These are phyloP conservation scores for Ogataea methanolica DNA, from an alignment of 805 yeast species.

Conservation along the genomic window DNA sequence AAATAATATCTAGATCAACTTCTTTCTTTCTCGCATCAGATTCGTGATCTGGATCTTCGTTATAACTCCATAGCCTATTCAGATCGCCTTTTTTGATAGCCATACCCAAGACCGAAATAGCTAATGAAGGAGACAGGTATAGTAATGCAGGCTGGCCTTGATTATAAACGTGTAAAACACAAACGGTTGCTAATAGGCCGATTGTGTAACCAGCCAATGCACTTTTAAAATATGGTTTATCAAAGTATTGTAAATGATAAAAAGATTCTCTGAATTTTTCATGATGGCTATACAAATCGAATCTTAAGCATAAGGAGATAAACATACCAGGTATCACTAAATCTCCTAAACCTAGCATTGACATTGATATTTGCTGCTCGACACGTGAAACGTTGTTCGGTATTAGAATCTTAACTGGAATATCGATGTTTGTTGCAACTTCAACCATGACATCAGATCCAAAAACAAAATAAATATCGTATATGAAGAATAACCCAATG, in stretches of 20 bases:
- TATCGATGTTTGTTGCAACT: constrained; percentile 51
- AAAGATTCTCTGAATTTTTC: constrained; percentile 28
- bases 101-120: constrained; percentile 28
- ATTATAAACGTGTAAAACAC: constrained; percentile 33
- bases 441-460: constrained; percentile 56
- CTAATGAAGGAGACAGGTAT: constrained; percentile 51
- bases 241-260: constrained; percentile 35
- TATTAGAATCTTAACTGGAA: constrained; percentile 48
- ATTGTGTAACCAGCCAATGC: constrained; percentile 43
- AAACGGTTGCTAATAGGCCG: constrained; percentile 42
- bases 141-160: constrained; percentile 66
- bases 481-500: constrained; percentile 47
- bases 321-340: constrained; percentile 57
- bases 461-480: constrained; percentile 67
- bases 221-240: constrained; percentile 42
- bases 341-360: constrained; percentile 63
- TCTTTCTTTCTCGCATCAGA: constrained; percentile 8
- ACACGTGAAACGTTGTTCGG: constrained; percentile 32
- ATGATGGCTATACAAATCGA: constrained; percentile 43
- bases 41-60: constrained; percentile 22
- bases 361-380: constrained; percentile 17
- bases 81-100: constrained; percentile 42
- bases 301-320: constrained; percentile 48
- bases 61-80: constrained; percentile 35
- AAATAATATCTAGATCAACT: constrained; percentile 12